Conservation (phyloP, 805 yeast species). For the Brettanomyces nanus region DNA sequence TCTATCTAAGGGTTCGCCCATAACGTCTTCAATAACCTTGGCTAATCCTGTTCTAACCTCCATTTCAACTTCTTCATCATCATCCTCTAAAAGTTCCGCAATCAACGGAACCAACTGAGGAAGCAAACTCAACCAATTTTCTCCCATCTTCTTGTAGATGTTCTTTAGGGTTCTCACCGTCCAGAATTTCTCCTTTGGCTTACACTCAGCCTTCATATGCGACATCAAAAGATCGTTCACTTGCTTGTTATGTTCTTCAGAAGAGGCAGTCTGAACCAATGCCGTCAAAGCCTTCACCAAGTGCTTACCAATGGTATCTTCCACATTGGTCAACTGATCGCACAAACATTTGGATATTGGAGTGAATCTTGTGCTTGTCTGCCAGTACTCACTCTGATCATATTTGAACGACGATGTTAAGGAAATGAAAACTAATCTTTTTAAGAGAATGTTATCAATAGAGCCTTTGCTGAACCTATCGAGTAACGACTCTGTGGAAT, state of each 20-base stretch:
- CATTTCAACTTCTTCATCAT: conserved; percentile 84
- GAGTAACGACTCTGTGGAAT: conserved; percentile 55
- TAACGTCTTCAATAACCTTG: conserved; percentile 80
- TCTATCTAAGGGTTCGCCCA: conserved; percentile 92
- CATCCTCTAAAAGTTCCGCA: conserved; percentile 93
- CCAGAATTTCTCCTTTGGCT: conserved; percentile 62
- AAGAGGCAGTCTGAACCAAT: conserved; percentile 57
- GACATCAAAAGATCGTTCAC: conserved; percentile 56
- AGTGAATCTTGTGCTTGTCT: conserved; percentile 76
- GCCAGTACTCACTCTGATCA: conserved; percentile 95
- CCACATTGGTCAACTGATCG: conserved; percentile 59
- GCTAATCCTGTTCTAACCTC: conserved; percentile 89
- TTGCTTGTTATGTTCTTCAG: conserved; percentile 62
- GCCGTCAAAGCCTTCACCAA: conserved; percentile 74
- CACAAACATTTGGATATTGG: conserved; percentile 54
- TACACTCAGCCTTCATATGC: conserved; percentile 59
- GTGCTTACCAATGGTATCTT: conserved; percentile 68
- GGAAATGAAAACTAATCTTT: conserved; percentile 67
- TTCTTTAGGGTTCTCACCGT: conserved; percentile 71
- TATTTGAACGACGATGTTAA: conserved; percentile 74
- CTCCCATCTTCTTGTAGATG: conserved; percentile 87
- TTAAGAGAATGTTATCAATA: conserved; percentile 42
- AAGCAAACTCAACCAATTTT: conserved; percentile 81
- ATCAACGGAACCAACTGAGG: conserved; percentile 94
- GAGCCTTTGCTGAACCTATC: conserved; percentile 37